Base-by-base conservation (phyloP, 1,284 basidiomycete genomes). In the Trichosporon sp. region DNA sequence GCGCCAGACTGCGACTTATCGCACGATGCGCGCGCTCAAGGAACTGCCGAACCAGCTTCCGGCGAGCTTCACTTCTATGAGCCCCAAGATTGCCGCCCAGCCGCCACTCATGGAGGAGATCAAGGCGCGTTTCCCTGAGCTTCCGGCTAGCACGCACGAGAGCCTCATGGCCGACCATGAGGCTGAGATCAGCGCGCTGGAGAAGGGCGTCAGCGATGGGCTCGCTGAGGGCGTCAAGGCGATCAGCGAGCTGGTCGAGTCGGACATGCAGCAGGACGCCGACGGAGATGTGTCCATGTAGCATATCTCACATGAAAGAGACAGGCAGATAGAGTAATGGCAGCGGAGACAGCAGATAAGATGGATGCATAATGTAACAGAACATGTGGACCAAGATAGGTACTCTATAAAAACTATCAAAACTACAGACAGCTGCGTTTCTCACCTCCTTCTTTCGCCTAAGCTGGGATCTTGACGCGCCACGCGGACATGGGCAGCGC, bases 401-500 rank as follows among this genome's bases (percentile, higher is more conserved):
- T 11, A 16, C 16, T 54, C 49, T 54, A 54, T 27, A 60, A 27
- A 33, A 33, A 37, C 37, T 54, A 32, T 52, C 46, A 36, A 46
- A 34, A 44, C 37, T 60, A 60, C 59, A 54, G 34, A n/a, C n/a
- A n/a, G n/a, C n/a, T n/a, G n/a, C n/a, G n/a, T n/a, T n/a, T n/a
- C n/a, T n/a, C n/a, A n/a, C n/a, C n/a, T n/a, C n/a, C n/a, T n/a
- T n/a, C n/a, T 21, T 16, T 10, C 40, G 25, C 16, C 31, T 66
- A 67, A 1, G 46, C 58, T 13, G 77, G 77, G 16, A 80, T 78
- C 69, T 76, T 77, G 57, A 79, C 78, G 60, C 78, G 70, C 78
- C 78, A 81, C 11, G 78, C 78, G 9, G 70, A 70, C 73, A 78
- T 74, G 2, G 79, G 78, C 21, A 80, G 66, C 2, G 72, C 21